Evolutionary conservation across 805 yeast genomes (phyloP).

Genomic region (Ogataea angusta): DNA sequence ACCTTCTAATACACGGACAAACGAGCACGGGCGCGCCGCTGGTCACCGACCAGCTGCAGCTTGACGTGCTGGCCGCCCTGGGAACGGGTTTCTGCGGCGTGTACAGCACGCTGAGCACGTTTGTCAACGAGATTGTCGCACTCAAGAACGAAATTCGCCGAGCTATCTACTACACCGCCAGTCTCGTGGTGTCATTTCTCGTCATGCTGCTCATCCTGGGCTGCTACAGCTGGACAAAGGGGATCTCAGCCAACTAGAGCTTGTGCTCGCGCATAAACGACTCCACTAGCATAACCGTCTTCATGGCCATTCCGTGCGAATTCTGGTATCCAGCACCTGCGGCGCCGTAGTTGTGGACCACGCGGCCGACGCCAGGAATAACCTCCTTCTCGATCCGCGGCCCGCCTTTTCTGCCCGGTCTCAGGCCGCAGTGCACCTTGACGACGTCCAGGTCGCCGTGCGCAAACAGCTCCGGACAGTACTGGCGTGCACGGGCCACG

Average conservation of each 20-base stretch:
- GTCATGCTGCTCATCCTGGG: slow-evolving; percentile 63
- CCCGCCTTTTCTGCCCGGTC: slow-evolving; percentile 66
- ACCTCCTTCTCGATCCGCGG: slow-evolving; percentile 46
- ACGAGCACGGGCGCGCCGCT: slow-evolving; percentile 4
- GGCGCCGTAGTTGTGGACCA: slow-evolving; percentile 68
- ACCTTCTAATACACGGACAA: slow-evolving; percentile 20
- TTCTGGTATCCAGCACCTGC: slow-evolving; percentile 74
- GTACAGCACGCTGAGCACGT: slow-evolving; percentile 61
- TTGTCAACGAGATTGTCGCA: slow-evolving; percentile 58
- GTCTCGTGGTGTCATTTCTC: slow-evolving; percentile 47
- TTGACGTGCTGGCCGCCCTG: slow-evolving; percentile 24
- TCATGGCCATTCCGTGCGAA: slow-evolving; percentile 16
- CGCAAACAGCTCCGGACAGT: slow-evolving; percentile 38
- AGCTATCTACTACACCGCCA: slow-evolving; percentile 49
- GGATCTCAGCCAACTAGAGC: slow-evolving; percentile 21
- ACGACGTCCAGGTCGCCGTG: slow-evolving; percentile 43
- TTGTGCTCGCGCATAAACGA: slow-evolving; percentile 20
- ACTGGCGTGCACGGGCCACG: slow-evolving; percentile 40
- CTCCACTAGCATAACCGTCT: slow-evolving; percentile 34
- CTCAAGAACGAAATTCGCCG: slow-evolving; percentile 25
- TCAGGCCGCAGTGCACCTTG: slow-evolving; percentile 56
- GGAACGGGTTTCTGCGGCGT: slow-evolving; percentile 31
- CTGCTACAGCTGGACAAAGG: slow-evolving; percentile 65
- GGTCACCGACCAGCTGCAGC: slow-evolving; percentile 14
- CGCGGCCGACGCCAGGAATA: slow-evolving; percentile 16